A percentile compares a stretch with the other conserved stretches of the same genome.
Conservation (phyloP, 306 rosid genomes). For the Medicago ruthenica region DNA sequence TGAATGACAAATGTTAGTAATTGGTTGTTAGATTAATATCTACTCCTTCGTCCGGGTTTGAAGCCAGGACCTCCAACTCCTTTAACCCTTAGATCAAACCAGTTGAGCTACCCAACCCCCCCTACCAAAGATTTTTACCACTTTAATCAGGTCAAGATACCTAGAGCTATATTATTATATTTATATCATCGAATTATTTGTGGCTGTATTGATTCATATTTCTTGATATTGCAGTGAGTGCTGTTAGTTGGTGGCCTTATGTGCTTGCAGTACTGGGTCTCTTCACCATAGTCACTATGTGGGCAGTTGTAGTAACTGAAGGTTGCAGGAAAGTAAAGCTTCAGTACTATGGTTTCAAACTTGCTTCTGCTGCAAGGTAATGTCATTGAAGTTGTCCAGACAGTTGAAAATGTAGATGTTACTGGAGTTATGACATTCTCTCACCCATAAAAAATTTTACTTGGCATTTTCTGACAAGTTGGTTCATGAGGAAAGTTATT, state of each 20-base stretch:
- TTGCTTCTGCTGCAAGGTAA: slow-evolving; percentile 98
- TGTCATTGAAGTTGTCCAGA: slow-evolving; percentile 28
- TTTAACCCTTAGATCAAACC: no score
- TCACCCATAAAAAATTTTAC: slow-evolving; percentile 20
- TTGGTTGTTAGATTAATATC: no score
- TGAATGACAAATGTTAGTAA: no score
- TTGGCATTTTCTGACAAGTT: slow-evolving; percentile 23
- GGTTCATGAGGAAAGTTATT: slow-evolving; percentile 34
- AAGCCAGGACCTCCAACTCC: no score
- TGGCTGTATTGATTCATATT: slow-evolving; percentile 31
- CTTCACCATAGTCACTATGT: slow-evolving; percentile 92
- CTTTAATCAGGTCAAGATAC: slow-evolving; percentile 30
- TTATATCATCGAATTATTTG: slow-evolving; percentile 26
- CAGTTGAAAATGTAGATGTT: slow-evolving; percentile 10
- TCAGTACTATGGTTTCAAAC: slow-evolving; percentile 96
- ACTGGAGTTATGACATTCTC: slow-evolving; percentile 19
- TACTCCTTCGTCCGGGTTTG: no score
- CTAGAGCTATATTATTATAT: neutral
- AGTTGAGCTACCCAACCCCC: no score
- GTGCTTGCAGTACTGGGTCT: slow-evolving; percentile 75
- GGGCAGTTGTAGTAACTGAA: slow-evolving; percentile 99
- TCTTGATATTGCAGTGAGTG: slow-evolving; percentile 64
- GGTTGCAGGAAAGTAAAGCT: slow-evolving; percentile 96
- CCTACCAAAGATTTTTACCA: slow-evolving; percentile 5
- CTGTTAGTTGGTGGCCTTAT: slow-evolving; percentile 77